A percentile compares a stretch with the other conserved stretches of the same genome.
phyloP scores from a whole-genome alignment of 441 rosid genomes.

The Cnidoscolus chayamansa region DNA sequence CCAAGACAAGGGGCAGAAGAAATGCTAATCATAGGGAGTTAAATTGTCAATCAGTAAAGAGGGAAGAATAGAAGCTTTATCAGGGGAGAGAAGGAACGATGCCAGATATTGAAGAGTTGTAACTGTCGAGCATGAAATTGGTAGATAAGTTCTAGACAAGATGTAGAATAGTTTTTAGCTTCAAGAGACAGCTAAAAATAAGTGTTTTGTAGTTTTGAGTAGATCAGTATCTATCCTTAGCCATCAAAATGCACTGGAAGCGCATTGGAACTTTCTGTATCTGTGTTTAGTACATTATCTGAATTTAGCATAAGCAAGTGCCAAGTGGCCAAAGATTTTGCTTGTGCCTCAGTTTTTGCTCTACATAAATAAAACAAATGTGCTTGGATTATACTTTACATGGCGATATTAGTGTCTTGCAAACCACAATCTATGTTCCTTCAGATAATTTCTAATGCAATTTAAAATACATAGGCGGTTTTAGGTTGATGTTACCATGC shows the following conservation, averaged over 20 bases:
- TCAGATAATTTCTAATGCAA: neutral
- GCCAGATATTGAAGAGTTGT: neutral
- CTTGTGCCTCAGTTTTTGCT: neutral
- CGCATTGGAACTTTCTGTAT: neutral
- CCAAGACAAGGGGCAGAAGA: no score
- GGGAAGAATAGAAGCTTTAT: neutral
- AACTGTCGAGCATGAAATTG: neutral
- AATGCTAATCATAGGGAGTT: neutral
- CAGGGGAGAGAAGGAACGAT: neutral
- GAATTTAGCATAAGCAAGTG: neutral
- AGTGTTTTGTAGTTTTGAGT: neutral
- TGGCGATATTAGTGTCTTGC: neutral
- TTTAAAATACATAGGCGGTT: neutral
- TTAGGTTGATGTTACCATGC: slow-evolving; percentile 9
- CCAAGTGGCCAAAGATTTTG: neutral
- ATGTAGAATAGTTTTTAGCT: neutral
- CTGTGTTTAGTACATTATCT: no score
- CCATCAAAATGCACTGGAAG: neutral
- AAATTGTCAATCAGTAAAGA: neutral
- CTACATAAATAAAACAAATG: neutral
- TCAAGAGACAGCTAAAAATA: neutral
- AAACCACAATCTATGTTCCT: neutral
- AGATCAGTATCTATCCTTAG: neutral
- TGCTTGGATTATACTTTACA: neutral
- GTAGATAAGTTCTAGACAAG: neutral